A percentile compares a stretch with the other conserved stretches of the same genome.
Evolutionary conservation across 2,329 filamentous ascomycete genomes (phyloP).

Genomic region (Penicillium brevicompactum): DNA sequence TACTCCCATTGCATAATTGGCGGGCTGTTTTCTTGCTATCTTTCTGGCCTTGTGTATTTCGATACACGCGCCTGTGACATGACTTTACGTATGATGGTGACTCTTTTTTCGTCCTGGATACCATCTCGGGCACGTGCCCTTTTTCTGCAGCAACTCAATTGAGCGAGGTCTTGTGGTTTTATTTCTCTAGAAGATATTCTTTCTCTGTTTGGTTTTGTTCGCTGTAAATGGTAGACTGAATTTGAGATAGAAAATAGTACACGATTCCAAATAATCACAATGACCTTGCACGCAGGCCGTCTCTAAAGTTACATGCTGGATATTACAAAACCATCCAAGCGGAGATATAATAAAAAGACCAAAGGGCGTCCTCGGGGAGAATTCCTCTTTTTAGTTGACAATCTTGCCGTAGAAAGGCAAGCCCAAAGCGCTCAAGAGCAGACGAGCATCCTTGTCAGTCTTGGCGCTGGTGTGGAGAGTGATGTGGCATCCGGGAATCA

Average conservation of each 20-base stretch:
- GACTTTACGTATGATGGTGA: slow-evolving; percentile 17
- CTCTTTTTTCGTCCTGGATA: background rate
- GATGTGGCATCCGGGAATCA: slow-evolving; percentile 85
- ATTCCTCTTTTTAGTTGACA: slow-evolving; percentile 45
- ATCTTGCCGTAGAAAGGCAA: slow-evolving; percentile 82
- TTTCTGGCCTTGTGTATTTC: background rate
- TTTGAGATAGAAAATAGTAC: slow-evolving; percentile 25
- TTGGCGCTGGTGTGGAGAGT: slow-evolving; percentile 81
- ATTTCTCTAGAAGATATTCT: background rate
- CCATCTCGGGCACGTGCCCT: background rate
- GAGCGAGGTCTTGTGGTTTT: background rate
- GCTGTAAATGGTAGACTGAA: slow-evolving; percentile 17
- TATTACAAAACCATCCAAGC: slow-evolving; percentile 14
- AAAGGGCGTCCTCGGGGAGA: background rate
- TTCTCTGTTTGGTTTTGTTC: background rate
- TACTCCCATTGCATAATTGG: slow-evolving; percentile 60
- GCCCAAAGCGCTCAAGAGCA: slow-evolving; percentile 72
- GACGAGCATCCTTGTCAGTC: slow-evolving; percentile 79
- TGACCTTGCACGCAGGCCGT: slow-evolving; percentile 25
- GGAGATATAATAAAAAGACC: slow-evolving; percentile 12
- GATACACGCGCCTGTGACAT: slow-evolving; percentile 15
- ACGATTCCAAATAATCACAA: slow-evolving; percentile 23
- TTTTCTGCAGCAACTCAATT: slow-evolving; percentile 3
- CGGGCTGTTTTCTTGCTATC: background rate
- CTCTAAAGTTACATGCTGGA: slow-evolving; percentile 31